These are phyloP conservation scores for Pseudozyma pruni DNA, from an alignment of 1,284 basidiomycete species.

Conservation along the genomic window DNA sequence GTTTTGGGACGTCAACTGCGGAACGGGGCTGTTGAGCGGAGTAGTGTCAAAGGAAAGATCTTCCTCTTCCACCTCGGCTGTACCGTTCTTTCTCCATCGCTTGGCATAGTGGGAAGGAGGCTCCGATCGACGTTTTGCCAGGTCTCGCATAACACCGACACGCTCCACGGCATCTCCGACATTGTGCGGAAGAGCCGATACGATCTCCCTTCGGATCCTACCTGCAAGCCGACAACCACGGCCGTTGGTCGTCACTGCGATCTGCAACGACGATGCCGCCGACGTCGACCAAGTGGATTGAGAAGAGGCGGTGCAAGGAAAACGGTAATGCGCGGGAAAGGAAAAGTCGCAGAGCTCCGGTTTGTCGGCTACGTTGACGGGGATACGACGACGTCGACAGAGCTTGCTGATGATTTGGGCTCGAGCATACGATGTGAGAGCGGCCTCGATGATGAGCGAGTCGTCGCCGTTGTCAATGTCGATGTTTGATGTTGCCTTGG, in stretches of 20 bases:
- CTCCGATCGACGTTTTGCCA: constrained; percentile 72
- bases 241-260: constrained; percentile 91
- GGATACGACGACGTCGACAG: constrained; percentile 72
- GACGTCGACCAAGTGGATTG: neutral
- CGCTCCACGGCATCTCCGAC: constrained; percentile 82
- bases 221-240: constrained; percentile 87
- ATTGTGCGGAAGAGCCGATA: constrained; percentile 78
- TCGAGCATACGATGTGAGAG: constrained; percentile 31
- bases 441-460: neutral
- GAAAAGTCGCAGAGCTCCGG: constrained; percentile 88
- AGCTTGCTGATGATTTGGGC: constrained; percentile 51
- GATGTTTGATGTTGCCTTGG: neutral
- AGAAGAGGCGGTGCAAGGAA: constrained; percentile 69
- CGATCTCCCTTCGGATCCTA: constrained; percentile 83
- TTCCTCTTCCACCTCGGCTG: constrained; percentile 54
- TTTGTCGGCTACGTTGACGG: constrained; percentile 86
- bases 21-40: constrained; percentile 81
- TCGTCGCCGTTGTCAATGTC: constrained; percentile 11
- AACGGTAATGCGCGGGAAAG: constrained; percentile 87
- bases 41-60: constrained; percentile 57
- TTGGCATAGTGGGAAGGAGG: neutral
- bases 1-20: constrained; percentile 69
- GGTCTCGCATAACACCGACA: constrained; percentile 77
- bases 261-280: constrained; percentile 75
- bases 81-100: constrained; percentile 18